A percentile compares a stretch with the other conserved stretches of the same genome.
phyloP scores from a whole-genome alignment of 2,329 filamentous ascomycete species.

The Dactylellina haptotyla region DNA sequence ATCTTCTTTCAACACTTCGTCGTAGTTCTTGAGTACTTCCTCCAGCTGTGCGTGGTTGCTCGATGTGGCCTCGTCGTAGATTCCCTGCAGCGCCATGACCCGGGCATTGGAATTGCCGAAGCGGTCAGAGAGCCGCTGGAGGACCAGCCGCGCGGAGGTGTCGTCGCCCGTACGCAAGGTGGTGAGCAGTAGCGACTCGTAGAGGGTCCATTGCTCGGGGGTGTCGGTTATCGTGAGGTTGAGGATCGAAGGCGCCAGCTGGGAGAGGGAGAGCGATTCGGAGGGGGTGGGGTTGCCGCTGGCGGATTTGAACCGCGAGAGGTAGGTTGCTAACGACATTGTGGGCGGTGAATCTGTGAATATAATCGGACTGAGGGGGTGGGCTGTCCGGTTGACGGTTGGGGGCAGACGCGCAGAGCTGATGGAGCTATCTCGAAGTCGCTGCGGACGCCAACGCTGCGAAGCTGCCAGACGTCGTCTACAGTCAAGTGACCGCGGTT shows the following conservation, averaged over 20 bases:
- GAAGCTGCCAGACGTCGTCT: slow-evolving; percentile 42
- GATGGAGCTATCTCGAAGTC: slow-evolving; percentile 72
- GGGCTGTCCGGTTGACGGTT: not conserved
- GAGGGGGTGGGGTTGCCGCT: slow-evolving; percentile 55
- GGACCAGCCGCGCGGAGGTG: slow-evolving; percentile 76
- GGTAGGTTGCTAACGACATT: slow-evolving; percentile 52
- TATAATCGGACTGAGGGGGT: not conserved
- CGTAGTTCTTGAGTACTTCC: slow-evolving; percentile 78
- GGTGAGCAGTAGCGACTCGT: slow-evolving; percentile 86
- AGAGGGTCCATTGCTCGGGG: slow-evolving; percentile 81
- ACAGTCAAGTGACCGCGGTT: slow-evolving; percentile 19
- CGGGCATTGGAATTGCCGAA: slow-evolving; percentile 88
- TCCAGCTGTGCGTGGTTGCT: slow-evolving; percentile 73
- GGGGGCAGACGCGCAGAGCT: slow-evolving; percentile 60
- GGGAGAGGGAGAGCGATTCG: slow-evolving; percentile 56
- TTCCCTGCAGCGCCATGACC: slow-evolving; percentile 81
- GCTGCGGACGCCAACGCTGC: slow-evolving; percentile 62
- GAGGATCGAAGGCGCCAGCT: slow-evolving; percentile 63
- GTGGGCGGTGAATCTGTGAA: slow-evolving; percentile 1
- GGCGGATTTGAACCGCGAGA: slow-evolving; percentile 55
- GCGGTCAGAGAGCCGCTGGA: slow-evolving; percentile 78
- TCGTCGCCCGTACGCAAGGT: slow-evolving; percentile 88
- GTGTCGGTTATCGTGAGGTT: slow-evolving; percentile 71
- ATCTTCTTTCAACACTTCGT: slow-evolving; percentile 76
- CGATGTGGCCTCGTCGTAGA: slow-evolving; percentile 86